Conservation (phyloP, 495 filamentous ascomycete species). For the Barbatosphaeria neglecta region DNA sequence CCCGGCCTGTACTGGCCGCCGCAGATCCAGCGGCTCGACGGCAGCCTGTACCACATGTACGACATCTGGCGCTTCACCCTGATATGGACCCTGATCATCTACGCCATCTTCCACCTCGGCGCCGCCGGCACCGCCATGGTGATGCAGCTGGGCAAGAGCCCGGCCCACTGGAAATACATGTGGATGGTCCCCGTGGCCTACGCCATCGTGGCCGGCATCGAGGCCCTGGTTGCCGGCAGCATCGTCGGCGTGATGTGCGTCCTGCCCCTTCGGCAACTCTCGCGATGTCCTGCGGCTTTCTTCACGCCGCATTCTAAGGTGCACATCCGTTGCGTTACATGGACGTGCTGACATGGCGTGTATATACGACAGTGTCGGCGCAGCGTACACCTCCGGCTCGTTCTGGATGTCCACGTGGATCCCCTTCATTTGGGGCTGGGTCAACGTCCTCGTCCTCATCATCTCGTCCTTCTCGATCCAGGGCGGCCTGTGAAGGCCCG, state of each 20-base stretch:
- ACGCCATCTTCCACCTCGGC: constrained; percentile 53
- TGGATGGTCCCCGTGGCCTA: constrained; percentile 71
- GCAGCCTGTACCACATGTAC: constrained; percentile 60
- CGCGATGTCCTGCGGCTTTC: too few species aligned
- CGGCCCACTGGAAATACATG: constrained; percentile 57
- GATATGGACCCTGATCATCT: constrained; percentile 72
- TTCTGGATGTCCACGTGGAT: constrained; percentile 97
- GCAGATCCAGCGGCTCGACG: constrained; percentile 34
- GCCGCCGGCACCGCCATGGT: constrained; percentile 62
- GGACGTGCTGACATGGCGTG: constrained; percentile 8
- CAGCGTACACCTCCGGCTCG: constrained; percentile 75
- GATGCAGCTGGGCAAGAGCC: constrained; percentile 50
- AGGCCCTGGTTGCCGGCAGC: constrained; percentile 78
- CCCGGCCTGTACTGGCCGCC: constrained; percentile 78
- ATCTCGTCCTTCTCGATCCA: constrained; percentile 91
- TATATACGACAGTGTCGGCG: constrained; percentile 53
- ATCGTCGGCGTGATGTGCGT: constrained; percentile 82
- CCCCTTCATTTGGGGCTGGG: constrained; percentile 84
- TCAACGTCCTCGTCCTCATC: constrained; percentile 82
- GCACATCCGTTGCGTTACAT: too few species aligned
- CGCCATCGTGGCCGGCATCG: constrained; percentile 58
- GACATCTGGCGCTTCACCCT: constrained; percentile 92
- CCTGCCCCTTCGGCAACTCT: neutral
- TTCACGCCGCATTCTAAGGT: too few species aligned
- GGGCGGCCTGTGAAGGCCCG: constrained; percentile 60